Percentiles rank a stretch among this genome's conserved stretches.
Conservation (phyloP, 1,139 yeast species). For the Ogataea hybrid region DNA sequence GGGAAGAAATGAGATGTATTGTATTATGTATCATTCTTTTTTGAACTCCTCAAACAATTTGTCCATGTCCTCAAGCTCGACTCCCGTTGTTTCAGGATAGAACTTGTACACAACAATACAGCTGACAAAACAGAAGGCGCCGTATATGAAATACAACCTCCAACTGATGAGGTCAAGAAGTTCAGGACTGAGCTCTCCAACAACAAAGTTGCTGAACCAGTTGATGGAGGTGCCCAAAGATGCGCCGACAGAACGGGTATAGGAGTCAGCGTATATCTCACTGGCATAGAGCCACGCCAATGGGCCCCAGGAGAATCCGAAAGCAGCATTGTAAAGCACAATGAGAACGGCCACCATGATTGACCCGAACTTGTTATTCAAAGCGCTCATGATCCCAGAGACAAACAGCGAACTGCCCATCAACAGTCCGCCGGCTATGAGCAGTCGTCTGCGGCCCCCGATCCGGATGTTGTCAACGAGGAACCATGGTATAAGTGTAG, state of each 20-base stretch:
- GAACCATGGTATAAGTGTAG: conserved; percentile 56
- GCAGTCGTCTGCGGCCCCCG: conserved; percentile 50
- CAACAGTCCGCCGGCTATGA: conserved; percentile 46
- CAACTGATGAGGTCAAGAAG: conserved; percentile 47
- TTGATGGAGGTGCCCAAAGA: conserved; percentile 53
- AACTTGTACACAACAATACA: conserved; percentile 43
- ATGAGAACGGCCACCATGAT: conserved; percentile 48
- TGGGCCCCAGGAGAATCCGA: conserved; percentile 60
- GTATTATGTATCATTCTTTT: background rate
- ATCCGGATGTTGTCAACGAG: conserved; percentile 47
- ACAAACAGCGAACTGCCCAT: conserved; percentile 46
- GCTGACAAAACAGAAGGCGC: conserved; percentile 44
- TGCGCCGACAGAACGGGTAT: conserved; percentile 52
- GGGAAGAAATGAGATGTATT: conserved; percentile 18
- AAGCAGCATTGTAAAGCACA: conserved; percentile 49
- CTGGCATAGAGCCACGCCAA: conserved; percentile 55
- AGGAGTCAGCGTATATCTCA: conserved; percentile 51
- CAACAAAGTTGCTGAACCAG: conserved; percentile 54
- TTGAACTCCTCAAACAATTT: conserved; percentile 44
- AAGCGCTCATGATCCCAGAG: conserved; percentile 41
- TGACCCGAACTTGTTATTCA: conserved; percentile 41
- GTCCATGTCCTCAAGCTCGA: conserved; percentile 54
- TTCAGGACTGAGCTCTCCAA: conserved; percentile 54
- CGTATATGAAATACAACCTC: conserved; percentile 51
- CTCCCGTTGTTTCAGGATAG: conserved; percentile 57